A percentile compares a stretch with the other conserved stretches of the same genome.
Evolutionary conservation across 2,329 filamentous ascomycete genomes (phyloP).

Genomic region (Uncinocarpus reesii): DNA sequence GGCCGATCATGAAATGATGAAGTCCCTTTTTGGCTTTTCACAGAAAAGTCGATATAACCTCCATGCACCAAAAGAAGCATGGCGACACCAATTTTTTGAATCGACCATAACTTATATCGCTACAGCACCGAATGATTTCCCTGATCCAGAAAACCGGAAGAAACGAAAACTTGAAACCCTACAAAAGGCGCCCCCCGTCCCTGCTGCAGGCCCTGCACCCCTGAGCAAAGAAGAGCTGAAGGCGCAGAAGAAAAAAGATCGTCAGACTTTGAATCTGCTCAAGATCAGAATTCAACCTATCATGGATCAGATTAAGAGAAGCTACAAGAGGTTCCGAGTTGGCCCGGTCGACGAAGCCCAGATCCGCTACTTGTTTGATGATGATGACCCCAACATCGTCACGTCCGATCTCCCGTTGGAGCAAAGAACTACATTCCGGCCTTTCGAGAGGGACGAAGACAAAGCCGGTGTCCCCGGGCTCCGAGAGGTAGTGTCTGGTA

Average conservation of each 20-base stretch:
- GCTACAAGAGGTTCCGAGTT: conserved; percentile 78
- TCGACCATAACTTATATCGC: conserved; percentile 64
- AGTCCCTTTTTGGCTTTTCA: conserved; percentile 77
- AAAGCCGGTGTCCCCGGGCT: conserved; percentile 68
- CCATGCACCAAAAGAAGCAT: conserved; percentile 49
- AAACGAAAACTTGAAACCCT: conserved; percentile 71
- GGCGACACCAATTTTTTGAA: conserved; percentile 69
- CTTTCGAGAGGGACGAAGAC: conserved; percentile 71
- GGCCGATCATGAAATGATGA: conserved; percentile 48
- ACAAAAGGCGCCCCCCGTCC: conserved; percentile 61
- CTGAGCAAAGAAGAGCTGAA: conserved; percentile 70
- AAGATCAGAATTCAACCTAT: conserved; percentile 86
- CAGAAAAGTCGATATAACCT: conserved; percentile 66
- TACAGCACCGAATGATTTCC: conserved; percentile 74
- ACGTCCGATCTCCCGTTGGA: conserved; percentile 50
- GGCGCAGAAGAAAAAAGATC: conserved; percentile 68
- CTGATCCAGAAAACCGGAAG: conserved; percentile 75
- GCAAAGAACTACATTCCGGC: conserved; percentile 52
- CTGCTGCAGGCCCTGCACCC: conserved; percentile 51
- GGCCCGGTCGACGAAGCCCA: conserved; percentile 63
- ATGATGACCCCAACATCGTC: conserved; percentile 60
- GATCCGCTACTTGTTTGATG: conserved; percentile 74
- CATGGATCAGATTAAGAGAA: conserved; percentile 91
- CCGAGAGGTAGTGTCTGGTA: conserved; percentile 61
- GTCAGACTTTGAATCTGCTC: conserved; percentile 70